These are phyloP conservation scores for Hanseniaspora vineae DNA, from an alignment of 805 yeast genomes.

Conservation along the genomic window DNA sequence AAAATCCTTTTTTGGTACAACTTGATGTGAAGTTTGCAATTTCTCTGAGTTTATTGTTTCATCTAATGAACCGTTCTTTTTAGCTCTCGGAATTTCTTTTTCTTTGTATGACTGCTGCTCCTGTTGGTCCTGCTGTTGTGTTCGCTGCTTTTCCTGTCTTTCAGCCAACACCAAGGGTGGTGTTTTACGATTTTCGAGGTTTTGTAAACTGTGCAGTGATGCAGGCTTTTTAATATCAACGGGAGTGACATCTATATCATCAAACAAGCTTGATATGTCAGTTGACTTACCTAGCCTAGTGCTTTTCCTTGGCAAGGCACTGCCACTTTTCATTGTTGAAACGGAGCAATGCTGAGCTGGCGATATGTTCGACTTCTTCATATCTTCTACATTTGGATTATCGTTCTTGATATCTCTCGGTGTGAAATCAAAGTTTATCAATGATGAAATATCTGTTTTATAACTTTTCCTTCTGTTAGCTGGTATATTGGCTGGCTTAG, in stretches of 20 bases:
- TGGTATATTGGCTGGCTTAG: neutral
- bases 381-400: neutral
- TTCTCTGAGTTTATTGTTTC: too few relatives aligned
- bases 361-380: neutral
- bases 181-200: neutral
- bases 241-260: neutral
- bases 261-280: neutral
- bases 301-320: neutral
- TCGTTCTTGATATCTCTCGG: neutral
- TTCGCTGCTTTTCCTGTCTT: too few relatives aligned
- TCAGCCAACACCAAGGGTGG: too few relatives aligned
- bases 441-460: neutral
- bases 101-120: neutral
- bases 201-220: neutral
- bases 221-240: neutral
- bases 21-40: neutral
- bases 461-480: neutral
- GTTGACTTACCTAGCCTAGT: neutral
- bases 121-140: too few relatives aligned
- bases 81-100: neutral
- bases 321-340: too few relatives aligned
- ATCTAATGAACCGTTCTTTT: too few relatives aligned
- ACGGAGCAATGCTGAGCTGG: too few relatives aligned
- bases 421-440: neutral
- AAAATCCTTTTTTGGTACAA: neutral